phyloP scores from a whole-genome alignment of 139 green algal species.

The Picochlorum costavermella region DNA sequence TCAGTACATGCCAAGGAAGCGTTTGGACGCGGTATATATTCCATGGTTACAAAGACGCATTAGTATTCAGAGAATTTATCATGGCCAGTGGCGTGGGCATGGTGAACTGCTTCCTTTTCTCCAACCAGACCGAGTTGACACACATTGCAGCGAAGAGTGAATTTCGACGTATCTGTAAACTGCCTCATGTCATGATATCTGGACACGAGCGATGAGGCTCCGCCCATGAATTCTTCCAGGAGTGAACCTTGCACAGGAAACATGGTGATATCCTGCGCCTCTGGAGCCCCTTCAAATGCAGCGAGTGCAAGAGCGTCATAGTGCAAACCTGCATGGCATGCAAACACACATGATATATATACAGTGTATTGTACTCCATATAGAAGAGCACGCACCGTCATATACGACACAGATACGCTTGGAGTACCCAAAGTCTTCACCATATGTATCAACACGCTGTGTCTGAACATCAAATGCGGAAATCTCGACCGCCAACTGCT shows the following conservation, averaged over 20 bases:
- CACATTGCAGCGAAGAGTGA: conserved; percentile 79
- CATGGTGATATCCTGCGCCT: conserved; percentile 34
- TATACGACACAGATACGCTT: conserved; percentile 58
- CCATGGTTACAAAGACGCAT: neutral
- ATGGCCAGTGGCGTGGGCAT: conserved; percentile 82
- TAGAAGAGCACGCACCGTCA: conserved; percentile 27
- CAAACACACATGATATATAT: neutral
- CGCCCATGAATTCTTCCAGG: conserved; percentile 26
- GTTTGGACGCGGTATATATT: conserved; percentile 3
- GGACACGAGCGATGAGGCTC: conserved; percentile 40
- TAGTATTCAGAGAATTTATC: conserved; percentile 35
- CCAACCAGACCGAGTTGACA: conserved; percentile 72
- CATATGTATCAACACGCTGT: conserved; percentile 75
- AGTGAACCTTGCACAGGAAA: conserved; percentile 22
- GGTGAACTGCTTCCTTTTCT: conserved; percentile 77
- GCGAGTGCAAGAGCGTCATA: conserved; percentile 66
- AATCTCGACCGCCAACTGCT: conserved; percentile 67
- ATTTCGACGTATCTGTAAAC: conserved; percentile 78
- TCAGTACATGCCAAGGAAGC: neutral
- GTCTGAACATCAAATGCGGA: conserved; percentile 88
- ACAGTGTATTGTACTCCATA: neutral
- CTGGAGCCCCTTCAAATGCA: conserved; percentile 51
- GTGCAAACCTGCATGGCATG: conserved; percentile 43
- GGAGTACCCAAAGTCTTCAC: conserved; percentile 42
- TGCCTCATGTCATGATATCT: conserved; percentile 41